Percentiles rank a stretch among this genome's conserved stretches.
phyloP scores from a whole-genome alignment of 2,329 filamentous ascomycete species.

The Fusarium drepaniforme region DNA sequence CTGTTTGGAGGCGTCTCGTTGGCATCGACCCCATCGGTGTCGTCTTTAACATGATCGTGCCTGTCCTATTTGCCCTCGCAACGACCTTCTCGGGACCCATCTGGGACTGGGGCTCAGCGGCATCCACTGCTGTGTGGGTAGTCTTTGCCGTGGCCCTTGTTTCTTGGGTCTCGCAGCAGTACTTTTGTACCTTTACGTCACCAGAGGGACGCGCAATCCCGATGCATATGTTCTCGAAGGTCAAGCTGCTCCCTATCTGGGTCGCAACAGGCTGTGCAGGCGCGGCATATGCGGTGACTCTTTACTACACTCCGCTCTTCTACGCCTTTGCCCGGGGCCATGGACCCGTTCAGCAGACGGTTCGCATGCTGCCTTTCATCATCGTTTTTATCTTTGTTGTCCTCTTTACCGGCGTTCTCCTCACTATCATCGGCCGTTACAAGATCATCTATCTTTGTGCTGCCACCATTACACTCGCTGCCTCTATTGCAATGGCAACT shows the following conservation, averaged over 20 bases:
- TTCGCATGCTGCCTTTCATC: background rate
- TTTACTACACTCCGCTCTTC: slow-evolving; percentile 7
- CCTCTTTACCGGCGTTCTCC: background rate
- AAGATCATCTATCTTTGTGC: background rate
- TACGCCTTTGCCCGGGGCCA: background rate
- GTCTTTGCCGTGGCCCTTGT: background rate
- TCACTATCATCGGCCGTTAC: background rate
- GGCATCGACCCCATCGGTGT: background rate
- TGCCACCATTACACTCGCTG: background rate
- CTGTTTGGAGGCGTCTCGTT: background rate
- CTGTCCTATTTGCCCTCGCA: slow-evolving; percentile 1
- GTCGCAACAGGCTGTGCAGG: background rate
- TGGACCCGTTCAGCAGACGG: background rate
- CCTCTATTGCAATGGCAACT: background rate
- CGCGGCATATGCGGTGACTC: background rate
- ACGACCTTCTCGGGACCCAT: slow-evolving; percentile 5
- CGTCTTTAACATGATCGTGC: background rate
- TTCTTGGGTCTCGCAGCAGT: background rate
- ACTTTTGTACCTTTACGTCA: background rate
- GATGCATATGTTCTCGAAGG: background rate
- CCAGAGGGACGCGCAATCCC: background rate
- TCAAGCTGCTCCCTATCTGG: background rate
- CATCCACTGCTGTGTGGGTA: background rate
- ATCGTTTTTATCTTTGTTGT: background rate
- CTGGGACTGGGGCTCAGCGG: background rate